Evolutionary conservation across 768 basidiomycete species (phyloP), one percentile per base, ranked within the genome.

Genomic region (Suillus paluster): DNA sequence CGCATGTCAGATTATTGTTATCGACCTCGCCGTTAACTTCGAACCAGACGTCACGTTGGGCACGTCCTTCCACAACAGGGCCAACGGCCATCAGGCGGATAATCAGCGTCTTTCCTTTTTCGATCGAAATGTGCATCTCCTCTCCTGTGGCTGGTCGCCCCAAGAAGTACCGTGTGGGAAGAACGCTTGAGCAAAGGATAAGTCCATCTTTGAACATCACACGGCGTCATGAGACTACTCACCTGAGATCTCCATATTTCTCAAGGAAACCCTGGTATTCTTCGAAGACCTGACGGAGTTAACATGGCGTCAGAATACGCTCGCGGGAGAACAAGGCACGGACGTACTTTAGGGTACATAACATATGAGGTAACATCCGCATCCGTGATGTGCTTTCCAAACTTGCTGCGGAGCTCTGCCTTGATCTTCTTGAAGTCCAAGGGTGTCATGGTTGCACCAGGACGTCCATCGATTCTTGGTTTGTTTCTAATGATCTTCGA

Each of bases 161-260:
- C 67, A 99, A 81, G 90, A 99, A 99, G 84, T 92, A 96, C 63
- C 97, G 92, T 21, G 97, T 99, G 65, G 97, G 96, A 70, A 99
- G 78, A 64, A 97, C 92, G 71, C 94, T n/a, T 97, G 69, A n/a
- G 54, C 56, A 59, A 59, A 62, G 46, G 59, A 69, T 62, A 59
- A 23, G 38, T 73, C 42, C 15, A 66, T 55, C 59, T 68, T 34
- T 19, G 52, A 33, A 41, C 21, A 23, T 57, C 62, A 39, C 42
- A 39, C 33, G 41, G 63, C 62, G 25, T 46, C 33, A 62, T 30
- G 34, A 54, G 34, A 23, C 36, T 27, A 74, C 85, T 62, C 71
- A 93, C 94, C 94, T 95, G 57, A 96, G 81, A 75, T 97, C 95
- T 39, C 96, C 97, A 74, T 91, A 99, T 79, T 93, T 97, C 82